Conservation (phyloP, 73 alveolate species). For the Urostyla sp. region DNA sequence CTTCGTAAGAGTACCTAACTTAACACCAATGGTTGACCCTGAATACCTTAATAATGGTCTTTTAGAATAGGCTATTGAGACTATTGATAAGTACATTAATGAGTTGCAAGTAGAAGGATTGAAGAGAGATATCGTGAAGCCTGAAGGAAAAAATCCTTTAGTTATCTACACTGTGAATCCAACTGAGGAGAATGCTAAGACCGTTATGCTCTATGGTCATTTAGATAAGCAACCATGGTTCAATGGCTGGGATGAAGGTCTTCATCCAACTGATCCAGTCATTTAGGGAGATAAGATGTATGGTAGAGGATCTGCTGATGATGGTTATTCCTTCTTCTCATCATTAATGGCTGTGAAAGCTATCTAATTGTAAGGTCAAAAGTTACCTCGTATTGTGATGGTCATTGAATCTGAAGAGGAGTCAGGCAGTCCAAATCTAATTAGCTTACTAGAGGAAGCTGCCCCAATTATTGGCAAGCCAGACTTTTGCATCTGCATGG, state of each 20-base stretch:
- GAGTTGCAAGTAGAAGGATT: constrained; percentile 30
- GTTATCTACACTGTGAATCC: constrained; percentile 38
- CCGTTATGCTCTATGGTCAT: constrained; percentile 86
- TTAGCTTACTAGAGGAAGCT: constrained; percentile 73
- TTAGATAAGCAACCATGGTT: constrained; percentile 89
- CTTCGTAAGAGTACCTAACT: constrained; percentile 90
- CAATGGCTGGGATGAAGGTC: constrained; percentile 85
- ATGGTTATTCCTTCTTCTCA: constrained; percentile 90
- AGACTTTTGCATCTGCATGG: constrained; percentile 88
- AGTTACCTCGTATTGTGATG: constrained; percentile 89
- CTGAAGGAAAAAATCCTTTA: constrained; percentile 19
- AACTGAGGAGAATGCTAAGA: constrained; percentile 64
- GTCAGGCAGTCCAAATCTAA: constrained; percentile 84
- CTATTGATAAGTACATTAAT: constrained; percentile 39
- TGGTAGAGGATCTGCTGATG: constrained; percentile 96
- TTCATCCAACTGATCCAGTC: constrained; percentile 74
- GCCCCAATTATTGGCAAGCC: constrained; percentile 73
- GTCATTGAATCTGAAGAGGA: constrained; percentile 96
- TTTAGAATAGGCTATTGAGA: constrained; percentile 77
- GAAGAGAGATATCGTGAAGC: constrained; percentile 50
- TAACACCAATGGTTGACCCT: constrained; percentile 90
- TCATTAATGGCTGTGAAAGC: constrained; percentile 86
- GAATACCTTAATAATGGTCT: constrained; percentile 91
- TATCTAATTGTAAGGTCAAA: constrained; percentile 71
- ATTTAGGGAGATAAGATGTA: constrained; percentile 74